Conservation (phyloP, 148 eudicot genomes). For the Vaccinium darrowii region DNA sequence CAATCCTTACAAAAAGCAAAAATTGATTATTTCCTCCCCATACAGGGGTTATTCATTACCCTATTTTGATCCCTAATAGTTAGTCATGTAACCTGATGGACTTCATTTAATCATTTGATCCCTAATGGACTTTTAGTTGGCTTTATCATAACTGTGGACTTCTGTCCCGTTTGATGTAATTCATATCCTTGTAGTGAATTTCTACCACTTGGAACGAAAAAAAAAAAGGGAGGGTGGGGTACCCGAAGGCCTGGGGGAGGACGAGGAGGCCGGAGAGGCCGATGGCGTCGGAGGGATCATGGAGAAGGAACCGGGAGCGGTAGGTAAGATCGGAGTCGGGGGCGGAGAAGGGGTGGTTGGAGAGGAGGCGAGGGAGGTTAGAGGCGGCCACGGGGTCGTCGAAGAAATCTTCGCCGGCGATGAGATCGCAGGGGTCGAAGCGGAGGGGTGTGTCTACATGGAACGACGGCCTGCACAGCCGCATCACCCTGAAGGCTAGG, state of each 20-base stretch:
- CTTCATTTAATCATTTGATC: too few species aligned
- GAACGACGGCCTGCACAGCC: conserved; percentile 82
- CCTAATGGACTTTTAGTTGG: too few species aligned
- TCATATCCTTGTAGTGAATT: neutral
- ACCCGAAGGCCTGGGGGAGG: conserved; percentile 97
- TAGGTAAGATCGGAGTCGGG: conserved; percentile 52
- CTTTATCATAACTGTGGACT: too few species aligned
- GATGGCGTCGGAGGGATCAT: conserved; percentile 53
- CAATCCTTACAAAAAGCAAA: too few species aligned
- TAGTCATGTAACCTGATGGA: too few species aligned
- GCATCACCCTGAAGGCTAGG: conserved; percentile 90
- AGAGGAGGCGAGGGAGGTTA: conserved; percentile 40
- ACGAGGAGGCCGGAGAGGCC: conserved; percentile 92
- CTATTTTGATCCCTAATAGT: too few species aligned
- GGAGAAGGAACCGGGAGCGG: conserved; percentile 64
- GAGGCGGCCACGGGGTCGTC: conserved; percentile 48
- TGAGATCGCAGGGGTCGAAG: conserved; percentile 76
- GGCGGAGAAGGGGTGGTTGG: conserved; percentile 19
- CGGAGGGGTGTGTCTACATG: conserved; percentile 81
- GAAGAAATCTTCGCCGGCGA: conserved; percentile 79
- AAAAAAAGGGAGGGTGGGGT: neutral
- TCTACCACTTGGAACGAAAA: neutral
- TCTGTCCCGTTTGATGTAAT: neutral
- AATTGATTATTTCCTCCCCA: too few species aligned
- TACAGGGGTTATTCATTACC: too few species aligned